These are phyloP conservation scores for Hypoxylon sp. DNA, from an alignment of 2,329 filamentous ascomycete genomes.

Conservation along the genomic window DNA sequence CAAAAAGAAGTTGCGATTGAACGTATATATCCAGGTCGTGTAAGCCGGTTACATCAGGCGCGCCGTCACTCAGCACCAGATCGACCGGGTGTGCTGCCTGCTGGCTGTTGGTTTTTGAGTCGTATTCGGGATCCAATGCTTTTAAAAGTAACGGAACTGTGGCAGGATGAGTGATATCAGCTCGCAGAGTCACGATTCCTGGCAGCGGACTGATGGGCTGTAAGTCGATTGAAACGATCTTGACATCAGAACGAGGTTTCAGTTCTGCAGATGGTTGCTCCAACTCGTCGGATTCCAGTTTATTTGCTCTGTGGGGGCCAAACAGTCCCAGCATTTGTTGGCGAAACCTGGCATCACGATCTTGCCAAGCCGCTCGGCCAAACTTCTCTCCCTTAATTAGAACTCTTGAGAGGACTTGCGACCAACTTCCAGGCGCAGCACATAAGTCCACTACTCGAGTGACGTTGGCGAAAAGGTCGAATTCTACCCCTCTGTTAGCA, in stretches of 20 bases:
- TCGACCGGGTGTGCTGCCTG: slow-evolving; percentile 85
- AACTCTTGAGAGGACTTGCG: slow-evolving; percentile 93
- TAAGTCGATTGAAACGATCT: slow-evolving; percentile 95
- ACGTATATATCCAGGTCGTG: slow-evolving; percentile 99
- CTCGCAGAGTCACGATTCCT: slow-evolving; percentile 91
- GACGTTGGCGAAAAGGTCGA: slow-evolving; percentile 91
- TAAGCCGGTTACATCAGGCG: slow-evolving; percentile 94
- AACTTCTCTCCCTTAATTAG: slow-evolving; percentile 95
- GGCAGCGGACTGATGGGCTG: slow-evolving; percentile 96
- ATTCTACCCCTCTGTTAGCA: slow-evolving; percentile 69
- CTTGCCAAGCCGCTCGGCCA: slow-evolving; percentile 87
- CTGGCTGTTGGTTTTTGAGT: slow-evolving; percentile 61
- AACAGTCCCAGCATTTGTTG: slow-evolving; percentile 72
- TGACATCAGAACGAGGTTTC: slow-evolving; percentile 77
- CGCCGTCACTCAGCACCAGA: slow-evolving; percentile 94
- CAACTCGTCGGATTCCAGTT: slow-evolving; percentile 43
- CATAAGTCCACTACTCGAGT: slow-evolving; percentile 96
- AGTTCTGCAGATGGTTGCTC: slow-evolving; percentile 49
- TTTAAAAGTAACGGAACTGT: slow-evolving; percentile 91
- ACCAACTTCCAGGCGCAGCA: slow-evolving; percentile 96
- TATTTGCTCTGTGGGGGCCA: slow-evolving; percentile 51
- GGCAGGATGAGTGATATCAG: slow-evolving; percentile 97
- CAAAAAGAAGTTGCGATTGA: slow-evolving; percentile 94
- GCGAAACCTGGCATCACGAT: slow-evolving; percentile 79
- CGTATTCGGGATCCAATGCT: slow-evolving; percentile 82